A percentile compares a stretch with the other conserved stretches of the same genome.
phyloP scores from a whole-genome alignment of 495 filamentous ascomycete species.

The Penicillium parvum region DNA sequence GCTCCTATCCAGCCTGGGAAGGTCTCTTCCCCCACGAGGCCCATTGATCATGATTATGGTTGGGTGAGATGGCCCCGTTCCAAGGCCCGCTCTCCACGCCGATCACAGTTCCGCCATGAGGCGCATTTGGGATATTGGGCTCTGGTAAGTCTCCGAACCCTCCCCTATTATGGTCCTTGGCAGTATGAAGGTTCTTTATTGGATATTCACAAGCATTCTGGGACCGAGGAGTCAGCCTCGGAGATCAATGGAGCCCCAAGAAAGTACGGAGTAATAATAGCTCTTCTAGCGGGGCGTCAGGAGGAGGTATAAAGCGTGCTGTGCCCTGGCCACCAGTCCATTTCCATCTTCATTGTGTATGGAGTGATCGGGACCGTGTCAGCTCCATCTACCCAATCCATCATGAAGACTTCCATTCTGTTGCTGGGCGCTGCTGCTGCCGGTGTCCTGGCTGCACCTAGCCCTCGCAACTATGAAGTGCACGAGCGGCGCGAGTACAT shows the following conservation, averaged over 20 bases:
- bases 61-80: constrained; percentile 8
- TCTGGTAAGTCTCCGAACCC: too few species aligned
- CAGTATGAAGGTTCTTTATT: background rate
- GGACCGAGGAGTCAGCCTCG: background rate
- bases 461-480: constrained; percentile 25
- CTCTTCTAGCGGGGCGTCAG: background rate
- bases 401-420: constrained; percentile 31
- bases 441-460: constrained; percentile 27
- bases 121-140: background rate
- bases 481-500: constrained; percentile 39
- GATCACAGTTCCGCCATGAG: constrained; percentile 17
- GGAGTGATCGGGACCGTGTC: background rate
- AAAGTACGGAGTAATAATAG: too few species aligned
- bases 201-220: background rate
- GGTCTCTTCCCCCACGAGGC: background rate
- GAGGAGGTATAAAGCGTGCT: constrained; percentile 11
- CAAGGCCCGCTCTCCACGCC: constrained; percentile 10
- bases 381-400: background rate
- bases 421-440: constrained; percentile 26
- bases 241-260: background rate
- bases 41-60: background rate
- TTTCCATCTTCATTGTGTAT: constrained; percentile 3
- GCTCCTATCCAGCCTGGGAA: constrained; percentile 2
- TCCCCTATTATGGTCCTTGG: background rate
- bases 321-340: background rate